Percentiles rank a stretch among this genome's conserved stretches.
Conservation (phyloP, 495 filamentous ascomycete genomes). For the Penicillium subrubescens region DNA sequence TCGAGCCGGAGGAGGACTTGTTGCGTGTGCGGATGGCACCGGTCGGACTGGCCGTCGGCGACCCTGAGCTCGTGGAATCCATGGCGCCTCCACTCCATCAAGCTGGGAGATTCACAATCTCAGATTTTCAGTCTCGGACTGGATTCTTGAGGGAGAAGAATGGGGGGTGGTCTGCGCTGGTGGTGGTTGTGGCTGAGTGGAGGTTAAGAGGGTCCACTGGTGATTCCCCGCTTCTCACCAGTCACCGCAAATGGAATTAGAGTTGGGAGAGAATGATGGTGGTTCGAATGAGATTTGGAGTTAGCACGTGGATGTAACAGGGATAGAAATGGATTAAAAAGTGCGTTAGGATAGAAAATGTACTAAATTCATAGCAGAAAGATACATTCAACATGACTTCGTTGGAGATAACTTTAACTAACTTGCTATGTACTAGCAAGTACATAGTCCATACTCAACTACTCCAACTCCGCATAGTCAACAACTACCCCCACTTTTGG, state of each 20-base stretch:
- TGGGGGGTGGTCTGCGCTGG: neutral
- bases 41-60: constrained; percentile 17
- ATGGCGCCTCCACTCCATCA: constrained; percentile 25
- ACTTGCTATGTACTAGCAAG: neutral
- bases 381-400: too few species aligned
- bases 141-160: neutral
- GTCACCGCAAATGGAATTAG: neutral
- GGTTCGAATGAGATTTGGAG: neutral
- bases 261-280: neutral
- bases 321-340: neutral
- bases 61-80: constrained; percentile 26
- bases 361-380: neutral
- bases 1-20: constrained; percentile 25
- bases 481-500: constrained; percentile 2
- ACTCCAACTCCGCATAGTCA: neutral
- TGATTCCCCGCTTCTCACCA: neutral
- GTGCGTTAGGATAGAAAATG: neutral
- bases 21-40: constrained; percentile 35
- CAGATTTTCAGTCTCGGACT: neutral
- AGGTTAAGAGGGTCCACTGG: neutral
- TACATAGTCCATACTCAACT: neutral
- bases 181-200: neutral
- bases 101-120: neutral
- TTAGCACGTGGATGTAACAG: neutral
- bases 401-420: neutral